These are phyloP conservation scores for Naumovozyma dairenensis DNA, from an alignment of 805 yeast genomes.

Conservation along the genomic window DNA sequence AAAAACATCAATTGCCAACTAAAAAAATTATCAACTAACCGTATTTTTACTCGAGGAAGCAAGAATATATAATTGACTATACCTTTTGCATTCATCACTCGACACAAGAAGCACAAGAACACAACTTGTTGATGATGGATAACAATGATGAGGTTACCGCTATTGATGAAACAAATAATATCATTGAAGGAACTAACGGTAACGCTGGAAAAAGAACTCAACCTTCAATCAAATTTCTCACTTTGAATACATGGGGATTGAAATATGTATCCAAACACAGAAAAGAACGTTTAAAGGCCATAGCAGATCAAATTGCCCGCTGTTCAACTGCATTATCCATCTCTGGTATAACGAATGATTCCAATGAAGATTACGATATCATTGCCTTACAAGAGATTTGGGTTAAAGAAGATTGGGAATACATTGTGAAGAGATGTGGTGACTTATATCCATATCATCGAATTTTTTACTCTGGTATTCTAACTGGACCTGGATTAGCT, in stretches of 20 bases:
- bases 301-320: slow-evolving; percentile 54
- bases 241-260: slow-evolving; percentile 84
- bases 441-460: slow-evolving; percentile 52
- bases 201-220: neutral
- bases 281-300: slow-evolving; percentile 53
- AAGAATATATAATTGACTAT: too few relatives aligned
- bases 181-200: neutral
- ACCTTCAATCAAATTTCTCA: slow-evolving; percentile 39
- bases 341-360: slow-evolving; percentile 9
- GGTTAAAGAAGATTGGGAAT: slow-evolving; percentile 77
- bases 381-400: slow-evolving; percentile 94
- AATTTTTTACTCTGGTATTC: slow-evolving; percentile 69
- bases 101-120: too few relatives aligned
- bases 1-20: too few relatives aligned
- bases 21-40: too few relatives aligned
- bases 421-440: slow-evolving; percentile 39
- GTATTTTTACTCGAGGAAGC: too few relatives aligned
- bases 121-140: too few relatives aligned
- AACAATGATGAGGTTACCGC: too few relatives aligned
- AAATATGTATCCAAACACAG: slow-evolving; percentile 73
- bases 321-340: slow-evolving; percentile 8
- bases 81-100: too few relatives aligned
- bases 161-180: neutral
- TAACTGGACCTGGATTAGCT: slow-evolving; percentile 90
- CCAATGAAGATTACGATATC: slow-evolving; percentile 54